These are phyloP conservation scores for Pseudognaphalium luteoalbum DNA, from an alignment of 129 eudicot genomes.

Conservation along the genomic window DNA sequence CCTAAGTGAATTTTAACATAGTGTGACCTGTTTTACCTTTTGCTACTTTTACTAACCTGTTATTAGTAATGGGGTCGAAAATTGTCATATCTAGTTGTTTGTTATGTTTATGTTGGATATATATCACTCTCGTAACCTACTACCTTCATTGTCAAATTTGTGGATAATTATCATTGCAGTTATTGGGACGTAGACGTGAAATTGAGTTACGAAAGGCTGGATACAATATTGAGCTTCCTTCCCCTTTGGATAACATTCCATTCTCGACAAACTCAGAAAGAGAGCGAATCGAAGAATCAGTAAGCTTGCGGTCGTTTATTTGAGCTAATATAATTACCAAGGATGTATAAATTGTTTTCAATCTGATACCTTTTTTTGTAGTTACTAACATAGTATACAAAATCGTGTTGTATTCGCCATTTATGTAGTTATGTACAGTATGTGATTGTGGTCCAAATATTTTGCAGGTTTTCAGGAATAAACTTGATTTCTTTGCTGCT, in stretches of 20 bases:
- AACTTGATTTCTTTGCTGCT: conserved; percentile 82
- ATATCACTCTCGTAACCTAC: background rate
- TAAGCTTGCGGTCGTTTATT: conserved; percentile 35
- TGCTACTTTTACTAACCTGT: background rate
- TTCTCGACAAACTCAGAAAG: conserved; percentile 68
- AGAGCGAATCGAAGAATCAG: conserved; percentile 85
- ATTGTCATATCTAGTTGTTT: background rate
- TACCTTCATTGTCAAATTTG: conserved; percentile 1
- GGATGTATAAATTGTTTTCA: conserved; percentile 4
- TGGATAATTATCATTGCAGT: conserved; percentile 42
- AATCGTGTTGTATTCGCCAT: conserved; percentile 9
- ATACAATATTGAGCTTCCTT: conserved; percentile 72
- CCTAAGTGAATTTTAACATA: background rate
- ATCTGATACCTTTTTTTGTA: background rate
- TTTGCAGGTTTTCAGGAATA: conserved; percentile 75
- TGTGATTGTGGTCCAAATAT: background rate
- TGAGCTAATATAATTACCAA: background rate
- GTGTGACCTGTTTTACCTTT: background rate
- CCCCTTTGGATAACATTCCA: conserved; percentile 86
- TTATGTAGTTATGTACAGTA: no score
- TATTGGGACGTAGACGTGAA: conserved; percentile 89
- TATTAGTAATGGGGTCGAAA: background rate
- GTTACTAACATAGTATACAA: background rate
- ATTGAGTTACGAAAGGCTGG: conserved; percentile 83
- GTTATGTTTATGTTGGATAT: conserved; percentile 15